Percentiles rank a stretch among this genome's conserved stretches.
These are phyloP conservation scores for Rubus parviflorus DNA, from an alignment of 306 rosid genomes.

Conservation along the genomic window DNA sequence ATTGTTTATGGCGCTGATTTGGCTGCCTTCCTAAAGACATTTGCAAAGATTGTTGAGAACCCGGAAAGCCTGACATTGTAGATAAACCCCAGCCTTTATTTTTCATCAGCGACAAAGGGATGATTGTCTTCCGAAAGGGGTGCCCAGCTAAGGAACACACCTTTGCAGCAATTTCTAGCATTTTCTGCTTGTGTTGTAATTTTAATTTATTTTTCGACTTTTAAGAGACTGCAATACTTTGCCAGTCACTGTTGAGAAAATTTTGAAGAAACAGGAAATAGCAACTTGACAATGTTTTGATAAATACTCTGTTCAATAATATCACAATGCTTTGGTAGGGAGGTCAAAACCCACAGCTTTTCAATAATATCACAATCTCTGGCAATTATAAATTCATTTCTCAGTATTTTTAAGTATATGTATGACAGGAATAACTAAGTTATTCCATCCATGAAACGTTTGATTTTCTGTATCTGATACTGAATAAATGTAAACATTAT, in stretches of 20 bases:
- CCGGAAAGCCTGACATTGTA: conserved; percentile 86
- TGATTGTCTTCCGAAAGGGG: conserved; percentile 10
- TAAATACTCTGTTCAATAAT: conserved; percentile 11
- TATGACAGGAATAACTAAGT: background rate
- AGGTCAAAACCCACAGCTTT: background rate
- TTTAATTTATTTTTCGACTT: conserved; percentile 17
- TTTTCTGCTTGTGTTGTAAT: conserved; percentile 25
- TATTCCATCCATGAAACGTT: background rate
- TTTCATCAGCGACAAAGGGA: conserved; percentile 24
- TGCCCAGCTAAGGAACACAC: conserved; percentile 23
- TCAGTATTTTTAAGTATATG: background rate
- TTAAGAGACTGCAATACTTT: conserved; percentile 23
- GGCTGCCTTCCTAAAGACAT: conserved; percentile 85
- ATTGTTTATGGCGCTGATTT: conserved; percentile 84
- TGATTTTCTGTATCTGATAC: background rate
- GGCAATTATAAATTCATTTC: background rate
- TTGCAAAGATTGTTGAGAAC: conserved; percentile 73
- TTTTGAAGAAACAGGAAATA: conserved; percentile 36
- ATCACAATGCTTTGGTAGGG: conserved; percentile 12
- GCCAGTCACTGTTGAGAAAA: conserved; percentile 18
- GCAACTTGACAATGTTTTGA: conserved; percentile 12
- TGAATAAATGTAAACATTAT: background rate
- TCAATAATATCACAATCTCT: conserved; percentile 4
- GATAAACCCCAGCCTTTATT: conserved; percentile 22
- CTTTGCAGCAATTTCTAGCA: conserved; percentile 27